phyloP scores from a whole-genome alignment of 768 basidiomycete genomes.

The Pulveroboletus sp. region DNA sequence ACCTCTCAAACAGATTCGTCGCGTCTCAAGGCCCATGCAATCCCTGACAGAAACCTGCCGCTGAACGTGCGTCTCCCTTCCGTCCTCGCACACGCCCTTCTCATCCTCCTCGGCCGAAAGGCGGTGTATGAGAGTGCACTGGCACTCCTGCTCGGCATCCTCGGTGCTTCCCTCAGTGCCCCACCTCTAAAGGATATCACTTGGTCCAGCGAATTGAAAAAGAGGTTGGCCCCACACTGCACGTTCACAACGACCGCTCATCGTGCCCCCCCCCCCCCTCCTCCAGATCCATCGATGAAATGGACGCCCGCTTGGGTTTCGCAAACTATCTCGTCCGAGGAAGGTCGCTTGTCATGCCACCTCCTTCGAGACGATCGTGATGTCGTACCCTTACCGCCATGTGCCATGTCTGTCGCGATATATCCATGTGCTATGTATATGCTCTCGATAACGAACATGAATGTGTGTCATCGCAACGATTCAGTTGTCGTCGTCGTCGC shows the following conservation, averaged over 20 bases:
- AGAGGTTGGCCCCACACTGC: slow-evolving; percentile 46
- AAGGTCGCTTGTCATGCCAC: slow-evolving; percentile 24
- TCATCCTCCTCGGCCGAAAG: slow-evolving; percentile 33
- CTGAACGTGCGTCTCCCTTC: slow-evolving; percentile 43
- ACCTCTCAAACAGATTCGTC: slow-evolving; percentile 53
- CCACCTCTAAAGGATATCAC: slow-evolving; percentile 74
- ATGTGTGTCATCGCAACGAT: not conserved
- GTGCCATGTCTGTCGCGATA: not conserved
- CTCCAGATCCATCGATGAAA: slow-evolving; percentile 65
- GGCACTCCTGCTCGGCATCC: slow-evolving; percentile 59
- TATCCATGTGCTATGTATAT: slow-evolving; percentile 2
- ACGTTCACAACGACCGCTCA: not conserved
- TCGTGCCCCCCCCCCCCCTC: too few species aligned
- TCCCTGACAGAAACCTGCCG: slow-evolving; percentile 64
- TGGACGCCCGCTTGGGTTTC: slow-evolving; percentile 64
- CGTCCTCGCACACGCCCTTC: not conserved
- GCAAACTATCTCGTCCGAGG: slow-evolving; percentile 61
- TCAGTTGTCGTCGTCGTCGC: slow-evolving; percentile 34
- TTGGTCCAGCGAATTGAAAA: slow-evolving; percentile 88
- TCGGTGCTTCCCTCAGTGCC: slow-evolving; percentile 69
- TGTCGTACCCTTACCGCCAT: not conserved
- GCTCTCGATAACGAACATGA: not conserved
- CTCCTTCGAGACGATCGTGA: slow-evolving; percentile 3
- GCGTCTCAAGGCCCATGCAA: slow-evolving; percentile 68
- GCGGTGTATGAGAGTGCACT: slow-evolving; percentile 62